These are phyloP conservation scores for Punica granatum DNA, from an alignment of 345 rosid species.

Conservation along the genomic window DNA sequence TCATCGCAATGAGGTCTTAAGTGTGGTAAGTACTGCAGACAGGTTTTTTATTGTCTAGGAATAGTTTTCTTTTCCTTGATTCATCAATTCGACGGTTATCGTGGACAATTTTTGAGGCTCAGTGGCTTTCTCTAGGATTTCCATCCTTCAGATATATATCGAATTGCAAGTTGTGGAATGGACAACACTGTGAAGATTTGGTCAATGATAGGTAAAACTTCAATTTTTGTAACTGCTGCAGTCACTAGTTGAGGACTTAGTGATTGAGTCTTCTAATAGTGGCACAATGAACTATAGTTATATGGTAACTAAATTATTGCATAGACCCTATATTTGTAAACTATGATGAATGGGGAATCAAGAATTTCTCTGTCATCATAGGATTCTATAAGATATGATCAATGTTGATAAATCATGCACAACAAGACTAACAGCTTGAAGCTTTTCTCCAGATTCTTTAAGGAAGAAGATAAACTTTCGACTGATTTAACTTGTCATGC, in stretches of 20 bases:
- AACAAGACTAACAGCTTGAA: too few species aligned
- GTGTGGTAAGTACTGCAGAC: conserved; percentile 56
- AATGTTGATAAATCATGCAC: too few species aligned
- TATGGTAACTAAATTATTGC: background rate
- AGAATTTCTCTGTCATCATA: too few species aligned
- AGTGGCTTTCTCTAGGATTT: conserved; percentile 55
- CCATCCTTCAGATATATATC: conserved; percentile 80
- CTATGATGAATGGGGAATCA: background rate
- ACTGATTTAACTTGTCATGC: conserved; percentile 5
- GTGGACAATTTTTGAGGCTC: background rate
- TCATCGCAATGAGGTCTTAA: conserved; percentile 92
- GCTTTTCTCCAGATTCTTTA: too few species aligned
- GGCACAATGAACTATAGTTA: background rate
- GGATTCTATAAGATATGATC: too few species aligned
- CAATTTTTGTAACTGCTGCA: background rate
- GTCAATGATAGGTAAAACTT: conserved; percentile 84
- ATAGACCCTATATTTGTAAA: background rate
- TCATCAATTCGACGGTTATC: background rate
- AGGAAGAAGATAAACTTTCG: background rate
- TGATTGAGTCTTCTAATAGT: background rate
- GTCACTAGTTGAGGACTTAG: background rate
- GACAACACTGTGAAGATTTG: conserved; percentile 90
- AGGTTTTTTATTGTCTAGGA: background rate
- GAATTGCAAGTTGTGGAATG: conserved; percentile 95
- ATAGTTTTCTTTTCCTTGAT: background rate